Percentiles rank a stretch among this genome's conserved stretches.
These are phyloP conservation scores for Macroventuria anomochaeta DNA, from an alignment of 2,329 filamentous ascomycete species.

Conservation along the genomic window DNA sequence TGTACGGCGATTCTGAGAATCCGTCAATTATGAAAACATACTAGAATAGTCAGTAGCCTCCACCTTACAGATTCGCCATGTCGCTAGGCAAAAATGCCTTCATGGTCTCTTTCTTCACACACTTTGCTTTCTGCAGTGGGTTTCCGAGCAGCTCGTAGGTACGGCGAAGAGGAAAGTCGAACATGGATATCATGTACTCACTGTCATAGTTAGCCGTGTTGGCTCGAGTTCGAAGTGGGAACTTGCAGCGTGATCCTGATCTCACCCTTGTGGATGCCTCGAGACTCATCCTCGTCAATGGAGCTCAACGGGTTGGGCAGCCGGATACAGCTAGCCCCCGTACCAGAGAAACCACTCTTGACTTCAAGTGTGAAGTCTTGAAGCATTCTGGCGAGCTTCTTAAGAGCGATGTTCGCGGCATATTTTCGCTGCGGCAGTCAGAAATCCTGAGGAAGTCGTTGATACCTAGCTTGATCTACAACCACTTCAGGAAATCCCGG, in stretches of 20 bases:
- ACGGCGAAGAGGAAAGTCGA: conserved; percentile 17
- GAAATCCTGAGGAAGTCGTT: conserved; percentile 29
- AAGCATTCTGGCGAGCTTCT: conserved; percentile 24
- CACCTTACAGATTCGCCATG: neutral
- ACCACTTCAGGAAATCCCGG: conserved; percentile 27
- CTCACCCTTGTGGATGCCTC: conserved; percentile 33
- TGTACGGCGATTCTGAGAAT: conserved; percentile 36
- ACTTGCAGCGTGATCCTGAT: conserved; percentile 29
- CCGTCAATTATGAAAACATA: conserved; percentile 37
- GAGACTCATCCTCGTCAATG: conserved; percentile 21
- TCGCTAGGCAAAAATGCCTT: neutral
- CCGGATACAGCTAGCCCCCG: conserved; percentile 22
- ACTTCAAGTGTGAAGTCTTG: conserved; percentile 29
- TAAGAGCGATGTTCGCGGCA: conserved; percentile 20
- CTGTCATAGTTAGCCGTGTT: conserved; percentile 17
- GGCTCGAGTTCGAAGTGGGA: neutral
- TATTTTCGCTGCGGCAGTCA: conserved; percentile 15
- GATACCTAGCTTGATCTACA: conserved; percentile 31
- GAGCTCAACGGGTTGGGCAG: conserved; percentile 28
- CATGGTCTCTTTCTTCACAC: neutral
- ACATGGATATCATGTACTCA: conserved; percentile 27
- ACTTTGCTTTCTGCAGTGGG: too few species aligned
- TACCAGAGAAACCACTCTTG: conserved; percentile 33
- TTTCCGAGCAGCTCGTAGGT: conserved; percentile 26
- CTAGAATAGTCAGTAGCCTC: neutral